Conservation (phyloP, 192 early-diverging fungal genomes). For the Phlyctochytrium arcticum region DNA sequence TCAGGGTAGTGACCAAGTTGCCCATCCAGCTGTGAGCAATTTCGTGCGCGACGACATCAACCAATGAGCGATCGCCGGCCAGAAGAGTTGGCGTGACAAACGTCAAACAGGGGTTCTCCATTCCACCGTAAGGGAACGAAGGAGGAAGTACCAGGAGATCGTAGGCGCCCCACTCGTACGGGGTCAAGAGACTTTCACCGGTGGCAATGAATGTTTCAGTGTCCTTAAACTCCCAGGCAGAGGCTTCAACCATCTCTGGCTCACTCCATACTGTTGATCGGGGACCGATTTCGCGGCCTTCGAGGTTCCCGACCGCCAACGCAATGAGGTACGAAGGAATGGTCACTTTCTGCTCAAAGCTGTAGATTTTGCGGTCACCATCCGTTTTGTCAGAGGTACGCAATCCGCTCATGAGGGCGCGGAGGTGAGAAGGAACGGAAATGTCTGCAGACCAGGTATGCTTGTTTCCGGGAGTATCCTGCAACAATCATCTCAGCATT, state of each 20-base stretch:
- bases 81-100: conserved; percentile 97
- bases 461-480: conserved; percentile 65
- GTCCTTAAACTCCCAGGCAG: conserved; percentile 90
- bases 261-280: conserved; percentile 96
- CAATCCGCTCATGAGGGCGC: conserved; percentile 93
- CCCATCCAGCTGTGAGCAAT: conserved; percentile 83
- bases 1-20: conserved; percentile 40
- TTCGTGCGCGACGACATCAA: conserved; percentile 95
- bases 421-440: conserved; percentile 67
- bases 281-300: conserved; percentile 77
- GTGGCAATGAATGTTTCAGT: conserved; percentile 53
- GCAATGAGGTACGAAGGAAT: conserved; percentile 97
- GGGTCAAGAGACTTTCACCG: conserved; percentile 60
- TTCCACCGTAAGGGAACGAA: conserved; percentile 56
- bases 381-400: conserved; percentile 48
- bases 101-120: conserved; percentile 97
- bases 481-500: neutral
- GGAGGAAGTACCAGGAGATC: conserved; percentile 66
- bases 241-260: conserved; percentile 79
- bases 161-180: conserved; percentile 95
- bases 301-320: conserved; percentile 87
- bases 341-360: conserved; percentile 78
- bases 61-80: conserved; percentile 89
- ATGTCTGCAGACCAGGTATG: conserved; percentile 78
- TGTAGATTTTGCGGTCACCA: conserved; percentile 59